phyloP scores from a whole-genome alignment of 176 grass and related monocot species.

The Carex kokanica region DNA sequence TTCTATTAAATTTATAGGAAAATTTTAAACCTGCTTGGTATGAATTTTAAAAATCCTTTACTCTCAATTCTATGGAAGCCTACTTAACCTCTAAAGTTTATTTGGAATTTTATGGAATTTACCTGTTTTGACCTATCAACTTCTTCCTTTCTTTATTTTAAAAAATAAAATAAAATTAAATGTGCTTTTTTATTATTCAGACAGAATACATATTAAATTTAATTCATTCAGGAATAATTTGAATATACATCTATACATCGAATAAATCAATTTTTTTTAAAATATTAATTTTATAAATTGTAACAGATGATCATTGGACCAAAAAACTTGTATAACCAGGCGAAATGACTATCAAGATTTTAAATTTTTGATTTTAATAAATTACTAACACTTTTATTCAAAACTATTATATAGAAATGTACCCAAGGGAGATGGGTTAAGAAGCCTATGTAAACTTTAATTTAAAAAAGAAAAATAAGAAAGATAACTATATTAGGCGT shows the following conservation, averaged over 20 bases:
- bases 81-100: not conserved
- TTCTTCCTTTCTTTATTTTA: not conserved
- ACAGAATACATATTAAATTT: not conserved
- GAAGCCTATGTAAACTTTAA: not conserved
- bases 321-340: not conserved
- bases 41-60: not conserved
- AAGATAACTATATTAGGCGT: not conserved
- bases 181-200: not conserved
- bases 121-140: not conserved
- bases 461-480: not conserved
- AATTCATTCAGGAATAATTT: no score
- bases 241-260: no score
- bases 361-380: not conserved
- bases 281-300: not conserved
- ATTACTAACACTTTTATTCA: not conserved
- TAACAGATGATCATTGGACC: not conserved
- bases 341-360: not conserved
- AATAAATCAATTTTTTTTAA: no score
- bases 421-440: no score
- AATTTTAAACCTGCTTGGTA: not conserved
- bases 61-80: not conserved
- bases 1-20: no score
- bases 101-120: not conserved
- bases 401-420: not conserved
- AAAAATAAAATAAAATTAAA: not conserved